Percentiles rank a stretch among this genome's conserved stretches.
These are phyloP conservation scores for Benincasa hispida DNA, from an alignment of 306 rosid genomes.

Conservation along the genomic window DNA sequence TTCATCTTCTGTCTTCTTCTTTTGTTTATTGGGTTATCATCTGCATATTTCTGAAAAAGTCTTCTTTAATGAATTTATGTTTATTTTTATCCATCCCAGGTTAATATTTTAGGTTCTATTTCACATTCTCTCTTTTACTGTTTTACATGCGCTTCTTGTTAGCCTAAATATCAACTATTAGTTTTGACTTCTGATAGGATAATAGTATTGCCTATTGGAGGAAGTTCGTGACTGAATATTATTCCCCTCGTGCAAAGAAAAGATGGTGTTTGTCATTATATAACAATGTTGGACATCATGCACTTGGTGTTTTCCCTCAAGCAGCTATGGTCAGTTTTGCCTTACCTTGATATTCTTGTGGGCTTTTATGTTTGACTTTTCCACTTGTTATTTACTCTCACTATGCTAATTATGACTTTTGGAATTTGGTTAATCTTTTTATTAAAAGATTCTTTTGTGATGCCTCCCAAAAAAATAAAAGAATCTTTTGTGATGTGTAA, in stretches of 20 bases:
- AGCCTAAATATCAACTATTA: not conserved
- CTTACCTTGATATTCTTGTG: not conserved
- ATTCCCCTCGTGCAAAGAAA: conserved; percentile 28
- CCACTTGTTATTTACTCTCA: not conserved
- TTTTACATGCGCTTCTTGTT: not conserved
- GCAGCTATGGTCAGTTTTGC: conserved; percentile 22
- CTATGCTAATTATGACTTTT: not conserved
- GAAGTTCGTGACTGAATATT: conserved; percentile 29
- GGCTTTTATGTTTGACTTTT: not conserved
- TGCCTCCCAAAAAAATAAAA: no score
- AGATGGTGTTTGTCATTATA: conserved; percentile 31
- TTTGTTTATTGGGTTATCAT: not conserved
- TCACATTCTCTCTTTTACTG: not conserved
- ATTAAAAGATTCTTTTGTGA: no score
- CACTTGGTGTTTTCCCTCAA: conserved; percentile 12
- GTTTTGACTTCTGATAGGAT: conserved; percentile 13
- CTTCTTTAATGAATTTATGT: not conserved
- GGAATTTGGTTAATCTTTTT: not conserved
- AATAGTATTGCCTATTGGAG: conserved; percentile 31
- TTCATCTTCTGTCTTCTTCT: not conserved
- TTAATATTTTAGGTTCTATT: not conserved
- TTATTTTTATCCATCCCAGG: not conserved
- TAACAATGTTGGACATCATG: conserved; percentile 19
- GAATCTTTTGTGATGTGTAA: not conserved
- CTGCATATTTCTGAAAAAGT: not conserved